Conservation (phyloP, 164 flowering plant genomes). For the Liriodendron chinense region DNA sequence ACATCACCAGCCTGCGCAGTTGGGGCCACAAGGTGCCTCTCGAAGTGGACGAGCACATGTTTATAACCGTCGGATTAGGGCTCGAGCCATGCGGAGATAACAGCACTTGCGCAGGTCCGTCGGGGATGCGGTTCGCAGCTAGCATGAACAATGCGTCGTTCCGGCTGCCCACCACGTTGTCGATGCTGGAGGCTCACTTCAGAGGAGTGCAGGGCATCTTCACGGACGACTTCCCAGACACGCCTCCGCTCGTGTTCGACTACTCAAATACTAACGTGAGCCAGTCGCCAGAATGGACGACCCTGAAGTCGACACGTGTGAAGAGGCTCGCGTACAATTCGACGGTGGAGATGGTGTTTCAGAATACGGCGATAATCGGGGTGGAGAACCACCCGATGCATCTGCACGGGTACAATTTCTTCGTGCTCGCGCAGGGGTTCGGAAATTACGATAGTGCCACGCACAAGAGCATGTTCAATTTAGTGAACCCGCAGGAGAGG, state of each 20-base stretch:
- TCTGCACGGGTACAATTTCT: conserved; percentile 51
- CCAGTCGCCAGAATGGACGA: conserved; percentile 17
- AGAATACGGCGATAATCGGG: conserved; percentile 54
- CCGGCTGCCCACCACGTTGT: conserved; percentile 28
- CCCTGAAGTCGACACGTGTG: conserved; percentile 38
- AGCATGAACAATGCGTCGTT: conserved; percentile 72
- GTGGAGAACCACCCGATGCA: conserved; percentile 70
- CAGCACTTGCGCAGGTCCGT: too few species aligned
- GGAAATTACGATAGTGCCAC: conserved; percentile 44
- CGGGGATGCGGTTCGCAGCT: conserved; percentile 26
- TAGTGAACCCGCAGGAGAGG: conserved; percentile 56
- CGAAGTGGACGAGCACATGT: conserved; percentile 52
- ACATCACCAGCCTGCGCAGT: conserved; percentile 31
- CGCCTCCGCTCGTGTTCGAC: conserved; percentile 50
- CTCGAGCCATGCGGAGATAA: conserved; percentile 2
- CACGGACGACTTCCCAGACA: conserved; percentile 55
- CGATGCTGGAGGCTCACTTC: conserved; percentile 52
- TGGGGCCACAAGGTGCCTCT: conserved; percentile 23
- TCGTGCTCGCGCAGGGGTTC: conserved; percentile 67
- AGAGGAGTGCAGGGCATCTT: conserved; percentile 36
- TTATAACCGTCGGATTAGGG: conserved; percentile 53
- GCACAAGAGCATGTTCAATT: conserved; percentile 42
- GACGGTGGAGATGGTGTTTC: conserved; percentile 63
- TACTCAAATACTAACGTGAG: conserved; percentile 37
- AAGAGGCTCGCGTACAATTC: conserved; percentile 49